Percentiles rank a stretch among this genome's conserved stretches.
Conservation (phyloP, 73 alveolate genomes). For the Tetrahymena thermophila region DNA sequence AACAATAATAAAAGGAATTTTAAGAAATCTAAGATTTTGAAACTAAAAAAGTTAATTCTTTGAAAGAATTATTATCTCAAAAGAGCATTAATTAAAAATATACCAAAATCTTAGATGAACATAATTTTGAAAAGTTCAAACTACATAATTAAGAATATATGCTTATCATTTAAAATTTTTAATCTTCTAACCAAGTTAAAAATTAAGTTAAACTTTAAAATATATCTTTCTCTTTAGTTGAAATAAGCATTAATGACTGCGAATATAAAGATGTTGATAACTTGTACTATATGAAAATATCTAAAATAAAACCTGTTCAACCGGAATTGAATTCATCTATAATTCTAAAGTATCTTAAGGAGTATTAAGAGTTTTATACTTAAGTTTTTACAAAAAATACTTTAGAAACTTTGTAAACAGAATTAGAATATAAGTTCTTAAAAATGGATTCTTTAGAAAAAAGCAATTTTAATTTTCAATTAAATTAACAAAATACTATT, state of each 20-base stretch:
- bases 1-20: not conserved
- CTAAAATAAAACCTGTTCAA: too few relatives aligned
- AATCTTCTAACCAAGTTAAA: too few relatives aligned
- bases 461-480: not conserved
- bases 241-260: not conserved
- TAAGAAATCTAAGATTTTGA: too few relatives aligned
- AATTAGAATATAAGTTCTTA: too few relatives aligned
- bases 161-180: not conserved
- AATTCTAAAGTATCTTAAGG: not conserved
- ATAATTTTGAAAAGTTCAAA: too few relatives aligned
- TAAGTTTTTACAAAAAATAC: not conserved
- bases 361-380: too few relatives aligned
- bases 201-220: not conserved
- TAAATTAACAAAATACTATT: too few relatives aligned
- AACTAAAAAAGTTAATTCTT: not conserved
- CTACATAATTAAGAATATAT: too few relatives aligned
- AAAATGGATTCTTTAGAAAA: not conserved
- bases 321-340: not conserved
- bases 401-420: not conserved
- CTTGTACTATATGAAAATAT: too few relatives aligned
- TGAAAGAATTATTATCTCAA: not conserved
- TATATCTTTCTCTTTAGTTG: not conserved
- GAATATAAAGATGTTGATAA: not conserved
- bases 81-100: too few relatives aligned
- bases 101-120: not conserved